These are phyloP conservation scores for Leishmania lainsoni DNA, from an alignment of 208 protist genomes.

Conservation along the genomic window DNA sequence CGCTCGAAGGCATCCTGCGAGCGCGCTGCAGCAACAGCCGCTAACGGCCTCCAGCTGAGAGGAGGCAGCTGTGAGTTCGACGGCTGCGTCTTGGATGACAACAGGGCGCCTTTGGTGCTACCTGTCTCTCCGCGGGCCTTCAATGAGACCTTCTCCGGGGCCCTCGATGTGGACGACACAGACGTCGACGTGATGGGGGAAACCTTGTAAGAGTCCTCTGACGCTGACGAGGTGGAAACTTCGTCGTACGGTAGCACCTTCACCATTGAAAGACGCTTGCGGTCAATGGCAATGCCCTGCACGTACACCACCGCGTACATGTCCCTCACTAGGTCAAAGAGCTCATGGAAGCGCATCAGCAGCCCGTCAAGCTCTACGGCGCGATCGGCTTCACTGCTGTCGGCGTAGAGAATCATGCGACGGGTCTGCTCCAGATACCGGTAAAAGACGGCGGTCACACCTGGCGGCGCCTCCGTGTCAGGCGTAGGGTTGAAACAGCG, in stretches of 20 bases:
- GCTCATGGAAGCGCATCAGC: constrained; percentile 16
- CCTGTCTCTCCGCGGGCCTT: not conserved
- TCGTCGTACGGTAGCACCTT: constrained; percentile 24
- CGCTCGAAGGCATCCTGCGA: constrained; percentile 19
- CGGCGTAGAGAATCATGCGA: constrained; percentile 8
- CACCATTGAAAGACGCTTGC: constrained; percentile 14
- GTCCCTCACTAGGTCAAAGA: constrained; percentile 27
- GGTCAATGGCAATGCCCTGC: constrained; percentile 1
- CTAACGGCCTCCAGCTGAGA: not conserved
- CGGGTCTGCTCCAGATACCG: constrained; percentile 29
- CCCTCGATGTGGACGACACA: not conserved
- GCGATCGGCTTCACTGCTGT: constrained; percentile 18
- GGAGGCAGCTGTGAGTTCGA: constrained; percentile 13
- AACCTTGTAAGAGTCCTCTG: not conserved
- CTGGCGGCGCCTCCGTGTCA: constrained; percentile 2
- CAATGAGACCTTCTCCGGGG: not conserved
- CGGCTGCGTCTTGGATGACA: constrained; percentile 5
- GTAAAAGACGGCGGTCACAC: constrained; percentile 7
- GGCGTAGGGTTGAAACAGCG: not conserved
- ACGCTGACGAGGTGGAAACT: not conserved
- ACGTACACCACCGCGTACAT: constrained; percentile 17
- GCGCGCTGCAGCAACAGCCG: not conserved
- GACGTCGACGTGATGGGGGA: constrained; percentile 2
- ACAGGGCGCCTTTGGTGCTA: not conserved
- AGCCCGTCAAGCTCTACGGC: constrained; percentile 26